Evolutionary conservation across 176 grass and related monocot species (phyloP), one percentile per base, ranked within the genome.

Genomic region (Oryza officinalis): DNA sequence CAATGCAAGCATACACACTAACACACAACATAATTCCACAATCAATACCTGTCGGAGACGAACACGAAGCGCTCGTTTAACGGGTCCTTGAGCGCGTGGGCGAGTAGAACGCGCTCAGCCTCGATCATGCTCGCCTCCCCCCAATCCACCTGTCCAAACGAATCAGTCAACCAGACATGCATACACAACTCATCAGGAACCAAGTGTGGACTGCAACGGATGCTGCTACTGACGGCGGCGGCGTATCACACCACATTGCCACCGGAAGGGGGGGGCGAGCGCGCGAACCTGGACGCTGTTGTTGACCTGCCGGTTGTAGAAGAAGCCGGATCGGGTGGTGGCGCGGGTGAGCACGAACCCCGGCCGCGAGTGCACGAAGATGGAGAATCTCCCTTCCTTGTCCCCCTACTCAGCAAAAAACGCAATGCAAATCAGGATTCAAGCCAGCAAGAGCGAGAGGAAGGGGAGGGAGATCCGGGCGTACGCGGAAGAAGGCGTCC

Each of bases 81-180:
- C 13, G 93, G 86, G 28, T 99, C 89, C 77, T 92, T 85, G 17
- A 99, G 93, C 32, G 96, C 96, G 26, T 99, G 90, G 60, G 67
- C 83, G 47, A 99, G 91, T 84, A 99, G 81, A 69, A 99, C 80
- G 7, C 89, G 96, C 89, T 99, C 96, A 0, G 96, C 96, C 57
- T 87, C 67, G 69, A 99, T 89, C 96, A 99, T 99, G 88, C 91
- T 99, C n/a, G 96, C 84, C 69, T 96, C 89, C 69, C 96, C 93
- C 96, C 96, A 99, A 79, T 99, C 96, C 73, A 99, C 96, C 96
- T 94, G 87, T 71, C 92, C 0, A 32, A 35, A 27, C 23, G 60
- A 49, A 75, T 77, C 40, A 71, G 44, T 3, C 1, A 49, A 75
- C 72, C 49, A 75, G 44, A 8, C 2, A 63, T 46, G 32, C 32